A percentile compares a stretch with the other conserved stretches of the same genome.
Evolutionary conservation across 345 rosid species (phyloP).

Genomic region (Brassica nigra): DNA sequence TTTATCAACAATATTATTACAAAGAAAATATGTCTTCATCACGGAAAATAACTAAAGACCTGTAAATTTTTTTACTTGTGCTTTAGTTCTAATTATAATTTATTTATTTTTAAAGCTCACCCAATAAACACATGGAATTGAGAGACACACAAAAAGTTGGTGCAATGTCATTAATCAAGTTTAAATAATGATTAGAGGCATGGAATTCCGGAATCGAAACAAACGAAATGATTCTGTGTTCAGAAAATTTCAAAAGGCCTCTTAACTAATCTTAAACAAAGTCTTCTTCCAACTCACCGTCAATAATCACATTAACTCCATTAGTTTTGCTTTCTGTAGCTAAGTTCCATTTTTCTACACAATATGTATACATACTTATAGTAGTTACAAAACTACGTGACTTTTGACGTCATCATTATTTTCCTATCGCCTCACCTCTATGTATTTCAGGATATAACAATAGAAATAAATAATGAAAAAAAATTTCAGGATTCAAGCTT

Average conservation of each 20-base stretch:
- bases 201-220: constrained; percentile 35
- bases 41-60: neutral
- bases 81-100: neutral
- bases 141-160: constrained; percentile 20
- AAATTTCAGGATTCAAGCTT: neutral
- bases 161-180: constrained; percentile 38
- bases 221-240: constrained; percentile 42
- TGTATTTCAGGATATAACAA: neutral
- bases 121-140: constrained; percentile 17
- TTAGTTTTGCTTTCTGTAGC: constrained; percentile 5
- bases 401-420: constrained; percentile 34
- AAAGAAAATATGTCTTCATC: neutral
- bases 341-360: constrained; percentile 10
- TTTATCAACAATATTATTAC: neutral
- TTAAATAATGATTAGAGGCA: constrained; percentile 37
- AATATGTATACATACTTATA: constrained; percentile 1
- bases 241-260: constrained; percentile 30
- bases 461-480: neutral
- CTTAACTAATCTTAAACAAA: constrained; percentile 39
- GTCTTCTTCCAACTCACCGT: constrained; percentile 34
- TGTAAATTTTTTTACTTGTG: neutral
- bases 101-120: neutral
- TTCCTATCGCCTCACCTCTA: constrained; percentile 19
- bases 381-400: constrained; percentile 6
- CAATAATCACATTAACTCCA: constrained; percentile 27